Percentiles rank a stretch among this genome's conserved stretches.
Evolutionary conservation across 2,329 filamentous ascomycete genomes (phyloP).

Genomic region (Talaromyces sp.): DNA sequence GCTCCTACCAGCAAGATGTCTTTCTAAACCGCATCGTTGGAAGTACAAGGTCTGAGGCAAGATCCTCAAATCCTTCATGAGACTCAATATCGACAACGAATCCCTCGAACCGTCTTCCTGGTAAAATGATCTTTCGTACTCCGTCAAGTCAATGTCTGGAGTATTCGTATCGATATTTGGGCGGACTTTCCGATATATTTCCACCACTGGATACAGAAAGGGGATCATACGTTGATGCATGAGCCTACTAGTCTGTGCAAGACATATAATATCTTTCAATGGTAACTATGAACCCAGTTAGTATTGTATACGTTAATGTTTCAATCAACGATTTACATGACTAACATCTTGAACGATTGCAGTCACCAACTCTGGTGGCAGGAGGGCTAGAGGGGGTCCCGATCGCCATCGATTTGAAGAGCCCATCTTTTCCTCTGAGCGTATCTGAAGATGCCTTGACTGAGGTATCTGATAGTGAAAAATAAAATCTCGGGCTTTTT

Average conservation of each 20-base stretch:
- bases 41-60: not conserved
- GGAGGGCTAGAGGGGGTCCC: not conserved
- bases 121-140: not conserved
- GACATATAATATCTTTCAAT: not conserved
- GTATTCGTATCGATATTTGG: not conserved
- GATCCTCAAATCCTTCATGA: not conserved
- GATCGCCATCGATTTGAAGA: not conserved
- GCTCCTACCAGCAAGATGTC: not conserved
- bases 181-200: not conserved
- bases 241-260: not conserved
- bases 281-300: not conserved
- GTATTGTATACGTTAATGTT: not conserved
- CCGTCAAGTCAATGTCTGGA: too few species aligned
- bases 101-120: not conserved
- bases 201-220: not conserved
- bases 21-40: not conserved
- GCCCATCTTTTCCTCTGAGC: not conserved
- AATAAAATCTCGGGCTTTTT: not conserved
- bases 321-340: not conserved
- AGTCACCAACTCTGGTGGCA: not conserved
- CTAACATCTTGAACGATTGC: not conserved
- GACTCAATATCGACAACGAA: not conserved
- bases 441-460: not conserved
- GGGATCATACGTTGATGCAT: not conserved
- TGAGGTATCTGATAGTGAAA: not conserved